Evolutionary conservation across 805 yeast genomes (phyloP), one percentile per base, ranked within the genome.

Genomic region (Starmerella ratchasimensis): DNA sequence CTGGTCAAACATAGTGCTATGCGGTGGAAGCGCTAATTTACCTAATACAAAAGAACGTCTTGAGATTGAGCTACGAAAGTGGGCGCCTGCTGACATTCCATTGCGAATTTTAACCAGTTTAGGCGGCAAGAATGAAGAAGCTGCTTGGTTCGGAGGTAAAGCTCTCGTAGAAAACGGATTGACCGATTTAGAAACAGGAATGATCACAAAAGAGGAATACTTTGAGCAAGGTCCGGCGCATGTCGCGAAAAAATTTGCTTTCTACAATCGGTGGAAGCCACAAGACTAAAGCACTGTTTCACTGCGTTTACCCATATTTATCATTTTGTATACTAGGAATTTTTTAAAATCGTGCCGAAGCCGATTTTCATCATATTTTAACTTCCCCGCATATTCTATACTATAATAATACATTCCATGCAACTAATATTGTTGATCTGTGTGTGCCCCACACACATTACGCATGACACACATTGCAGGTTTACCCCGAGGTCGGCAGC

Each of bases 11-110:
- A 72, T 90, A 11, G 72, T 74, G 15, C 62, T 84, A 9, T 71
- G 75, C 1, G 98, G 99, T 0, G 98, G 98, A 0, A 76, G 76
- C 14, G 67, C 81, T 35, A 71, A 75, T 34, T 51, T 90, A 10
- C 72, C 76, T 0, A 82, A 84, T 28, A 76, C 80, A 44, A 64
- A 67, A 30, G 61, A 67, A 8, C 61, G 98, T 37, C 55, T 90
- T 2, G 30, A 34, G 5, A 13, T 28, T 1, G 69, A 64, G 28
- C 43, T 64, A 11, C 47, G 52, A 18, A 35, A 53, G 1, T 47
- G 50, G 29, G 57, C 58, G 4, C 68, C 68, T 1, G 51, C 50
- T 15, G 57, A 50, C 15, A 41, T 43, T 8, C 38, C 39, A 1
- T 41, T 64, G 16, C 39, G 57, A 9, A 50, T 63, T 1, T 45